These are phyloP conservation scores for Xeromyces bisporus DNA, from an alignment of 495 filamentous ascomycete genomes.

Conservation along the genomic window DNA sequence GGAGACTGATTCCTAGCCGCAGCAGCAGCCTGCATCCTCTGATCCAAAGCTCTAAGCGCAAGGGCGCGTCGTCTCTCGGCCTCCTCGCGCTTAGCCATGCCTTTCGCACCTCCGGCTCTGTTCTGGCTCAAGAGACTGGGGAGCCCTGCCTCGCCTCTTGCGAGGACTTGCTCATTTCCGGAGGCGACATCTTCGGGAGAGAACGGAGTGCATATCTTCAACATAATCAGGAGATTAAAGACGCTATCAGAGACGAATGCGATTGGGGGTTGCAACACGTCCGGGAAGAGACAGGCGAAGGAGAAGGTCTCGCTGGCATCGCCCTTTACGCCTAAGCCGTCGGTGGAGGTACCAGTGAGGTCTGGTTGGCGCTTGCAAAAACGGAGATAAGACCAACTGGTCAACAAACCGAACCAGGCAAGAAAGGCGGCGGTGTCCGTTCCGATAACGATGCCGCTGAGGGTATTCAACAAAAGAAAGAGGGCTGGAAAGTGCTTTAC, in stretches of 20 bases:
- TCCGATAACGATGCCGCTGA: slow-evolving; percentile 65
- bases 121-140: slow-evolving; percentile 39
- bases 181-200: slow-evolving; percentile 69
- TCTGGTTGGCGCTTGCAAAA: slow-evolving; percentile 79
- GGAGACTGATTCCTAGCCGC: slow-evolving; percentile 23
- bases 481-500: slow-evolving; percentile 88
- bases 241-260: slow-evolving; percentile 54
- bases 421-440: slow-evolving; percentile 74
- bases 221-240: slow-evolving; percentile 53
- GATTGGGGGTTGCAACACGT: slow-evolving; percentile 62
- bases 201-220: slow-evolving; percentile 72
- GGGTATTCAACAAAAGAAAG: slow-evolving; percentile 61
- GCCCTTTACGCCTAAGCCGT: slow-evolving; percentile 41
- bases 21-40: slow-evolving; percentile 72
- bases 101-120: slow-evolving; percentile 21
- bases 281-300: slow-evolving; percentile 90
- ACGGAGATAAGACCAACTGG: slow-evolving; percentile 88
- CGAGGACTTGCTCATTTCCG: slow-evolving; percentile 54
- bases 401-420: slow-evolving; percentile 64
- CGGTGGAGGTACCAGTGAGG: slow-evolving; percentile 34
- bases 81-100: slow-evolving; percentile 56
- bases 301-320: slow-evolving; percentile 93
- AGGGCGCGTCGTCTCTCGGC: slow-evolving; percentile 79
- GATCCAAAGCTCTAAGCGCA: slow-evolving; percentile 80
- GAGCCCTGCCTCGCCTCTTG: slow-evolving; percentile 48